Conservation (phyloP, 2,329 filamentous ascomycete genomes). For the Xylariaceae sp. region DNA sequence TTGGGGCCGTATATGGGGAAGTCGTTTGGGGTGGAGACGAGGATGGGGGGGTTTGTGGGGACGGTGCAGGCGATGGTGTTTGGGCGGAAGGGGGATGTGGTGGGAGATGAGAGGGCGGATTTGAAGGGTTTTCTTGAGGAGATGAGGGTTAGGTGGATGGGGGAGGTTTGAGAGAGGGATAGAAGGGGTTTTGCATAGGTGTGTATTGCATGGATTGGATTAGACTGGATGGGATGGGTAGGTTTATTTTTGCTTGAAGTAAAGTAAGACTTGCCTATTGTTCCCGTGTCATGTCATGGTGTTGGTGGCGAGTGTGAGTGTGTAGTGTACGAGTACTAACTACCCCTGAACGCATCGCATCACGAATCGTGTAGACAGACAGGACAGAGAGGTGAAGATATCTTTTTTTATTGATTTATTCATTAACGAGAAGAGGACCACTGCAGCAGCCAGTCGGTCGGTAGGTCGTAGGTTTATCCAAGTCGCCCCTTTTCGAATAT, state of each 20-base stretch:
- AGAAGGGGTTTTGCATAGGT: background rate
- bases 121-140: conserved; percentile 22
- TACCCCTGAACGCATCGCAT: too few relatives aligned
- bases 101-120: conserved; percentile 8
- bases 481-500: too few relatives aligned
- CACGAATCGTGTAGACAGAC: too few relatives aligned
- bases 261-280: background rate
- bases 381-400: too few relatives aligned
- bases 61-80: conserved; percentile 11
- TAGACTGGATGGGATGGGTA: too few relatives aligned
- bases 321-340: too few relatives aligned
- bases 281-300: too few relatives aligned
- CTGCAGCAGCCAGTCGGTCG: too few relatives aligned
- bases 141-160: background rate
- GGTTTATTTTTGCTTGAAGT: background rate
- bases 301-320: too few relatives aligned
- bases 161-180: conserved; percentile 1
- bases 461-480: too few relatives aligned
- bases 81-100: background rate
- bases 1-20: conserved; percentile 30
- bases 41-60: conserved; percentile 11
- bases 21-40: conserved; percentile 16
- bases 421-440: too few relatives aligned
- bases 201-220: background rate
- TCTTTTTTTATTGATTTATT: too few relatives aligned